phyloP scores from a whole-genome alignment of 2,329 filamentous ascomycete genomes.

The Ascochyta viciae-villosae region DNA sequence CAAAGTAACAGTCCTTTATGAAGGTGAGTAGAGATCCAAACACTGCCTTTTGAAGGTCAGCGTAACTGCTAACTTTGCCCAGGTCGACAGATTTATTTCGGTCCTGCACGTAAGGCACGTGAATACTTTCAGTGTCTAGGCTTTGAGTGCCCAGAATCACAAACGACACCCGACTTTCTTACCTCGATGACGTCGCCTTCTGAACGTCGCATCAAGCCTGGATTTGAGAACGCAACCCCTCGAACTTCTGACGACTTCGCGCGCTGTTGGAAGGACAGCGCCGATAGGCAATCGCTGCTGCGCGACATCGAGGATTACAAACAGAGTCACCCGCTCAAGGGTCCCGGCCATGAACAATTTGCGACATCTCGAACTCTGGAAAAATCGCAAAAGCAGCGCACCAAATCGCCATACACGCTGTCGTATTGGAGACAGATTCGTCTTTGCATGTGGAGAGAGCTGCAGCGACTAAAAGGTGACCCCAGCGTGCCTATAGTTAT shows the following conservation, averaged over 20 bases:
- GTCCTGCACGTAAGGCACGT: constrained; percentile 66
- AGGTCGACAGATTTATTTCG: constrained; percentile 73
- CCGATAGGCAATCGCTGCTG: constrained; percentile 47
- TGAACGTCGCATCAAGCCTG: constrained; percentile 50
- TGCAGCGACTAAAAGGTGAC: constrained; percentile 32
- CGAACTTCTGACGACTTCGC: constrained; percentile 47
- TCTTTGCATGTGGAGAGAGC: constrained; percentile 35
- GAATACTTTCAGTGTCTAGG: constrained; percentile 73
- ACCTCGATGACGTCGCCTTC: constrained; percentile 67
- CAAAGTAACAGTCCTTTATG: constrained; percentile 74
- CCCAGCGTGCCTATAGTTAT: constrained; percentile 66
- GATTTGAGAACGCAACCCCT: constrained; percentile 52
- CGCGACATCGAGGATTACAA: constrained; percentile 53
- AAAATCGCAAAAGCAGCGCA: constrained; percentile 57
- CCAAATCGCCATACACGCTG: constrained; percentile 61
- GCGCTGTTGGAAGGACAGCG: constrained; percentile 60
- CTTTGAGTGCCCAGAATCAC: constrained; percentile 70
- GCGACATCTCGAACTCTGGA: constrained; percentile 52
- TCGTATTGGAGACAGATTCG: constrained; percentile 58
- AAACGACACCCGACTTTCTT: constrained; percentile 63
- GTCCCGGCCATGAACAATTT: constrained; percentile 48
- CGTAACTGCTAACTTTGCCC: background rate
- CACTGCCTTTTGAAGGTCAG: background rate
- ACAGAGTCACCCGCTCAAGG: constrained; percentile 54
- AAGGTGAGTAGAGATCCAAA: constrained; percentile 55